A percentile compares a stretch with the other conserved stretches of the same genome.
phyloP scores from a whole-genome alignment of 192 early-diverging fungal species.

The Endogone sp. region DNA sequence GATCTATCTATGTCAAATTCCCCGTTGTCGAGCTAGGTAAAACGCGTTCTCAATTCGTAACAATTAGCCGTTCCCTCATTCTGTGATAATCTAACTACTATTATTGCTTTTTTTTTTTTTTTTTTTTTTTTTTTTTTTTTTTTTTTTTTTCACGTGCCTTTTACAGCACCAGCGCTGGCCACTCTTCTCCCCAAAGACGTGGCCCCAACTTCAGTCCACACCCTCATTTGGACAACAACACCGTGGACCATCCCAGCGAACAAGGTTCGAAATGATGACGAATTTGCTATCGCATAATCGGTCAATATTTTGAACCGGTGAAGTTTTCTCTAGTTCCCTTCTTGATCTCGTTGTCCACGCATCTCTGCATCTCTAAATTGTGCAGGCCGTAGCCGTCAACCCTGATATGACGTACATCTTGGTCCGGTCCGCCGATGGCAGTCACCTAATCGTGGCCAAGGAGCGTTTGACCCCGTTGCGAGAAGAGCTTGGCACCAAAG shows the following conservation, averaged over 20 bases:
- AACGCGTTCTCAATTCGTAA: no score
- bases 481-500: conserved; percentile 17
- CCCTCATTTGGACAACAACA: conserved; percentile 76
- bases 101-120: no score
- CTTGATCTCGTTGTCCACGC: no score
- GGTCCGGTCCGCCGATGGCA: conserved; percentile 3
- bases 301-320: no score
- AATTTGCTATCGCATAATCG: background rate
- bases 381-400: conserved; percentile 63
- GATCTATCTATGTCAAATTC: conserved; percentile 68
- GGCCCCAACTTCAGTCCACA: conserved; percentile 20
- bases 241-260: conserved; percentile 83
- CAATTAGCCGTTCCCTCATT: background rate
- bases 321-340: no score
- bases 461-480: conserved; percentile 38
- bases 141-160: no score
- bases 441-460: conserved; percentile 35
- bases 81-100: no score
- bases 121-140: no score
- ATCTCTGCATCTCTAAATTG: no score
- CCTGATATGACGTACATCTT: conserved; percentile 60
- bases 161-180: background rate
- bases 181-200: background rate
- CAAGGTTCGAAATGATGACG: conserved; percentile 17
- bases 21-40: conserved; percentile 43